These are phyloP conservation scores for Aspergillus avenaceus DNA, from an alignment of 495 filamentous ascomycete species.

Conservation along the genomic window DNA sequence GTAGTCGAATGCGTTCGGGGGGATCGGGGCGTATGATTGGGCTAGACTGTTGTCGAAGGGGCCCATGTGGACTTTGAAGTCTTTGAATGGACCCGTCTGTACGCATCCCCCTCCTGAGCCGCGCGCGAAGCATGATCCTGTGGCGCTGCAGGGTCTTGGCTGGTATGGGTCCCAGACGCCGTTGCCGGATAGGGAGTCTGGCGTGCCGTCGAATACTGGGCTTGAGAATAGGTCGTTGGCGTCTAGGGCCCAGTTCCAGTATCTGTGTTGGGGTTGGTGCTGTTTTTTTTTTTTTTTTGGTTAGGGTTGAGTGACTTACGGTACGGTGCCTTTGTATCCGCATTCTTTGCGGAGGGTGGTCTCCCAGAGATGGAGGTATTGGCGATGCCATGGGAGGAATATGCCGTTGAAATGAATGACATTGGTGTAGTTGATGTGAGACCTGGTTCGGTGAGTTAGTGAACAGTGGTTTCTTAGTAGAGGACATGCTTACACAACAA, in stretches of 20 bases:
- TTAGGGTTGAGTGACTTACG: constrained; percentile 11
- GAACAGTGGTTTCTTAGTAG: not conserved
- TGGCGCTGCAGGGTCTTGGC: constrained; percentile 10
- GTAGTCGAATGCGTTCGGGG: constrained; percentile 25
- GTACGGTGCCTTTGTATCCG: constrained; percentile 54
- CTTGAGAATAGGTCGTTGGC: constrained; percentile 29
- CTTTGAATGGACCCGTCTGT: constrained; percentile 52
- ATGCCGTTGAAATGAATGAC: constrained; percentile 29
- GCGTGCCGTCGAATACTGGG: constrained; percentile 44
- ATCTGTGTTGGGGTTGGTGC: constrained; percentile 21
- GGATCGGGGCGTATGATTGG: constrained; percentile 19
- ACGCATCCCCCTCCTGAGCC: constrained; percentile 65
- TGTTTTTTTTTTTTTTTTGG: not conserved
- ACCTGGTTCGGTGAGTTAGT: constrained; percentile 23
- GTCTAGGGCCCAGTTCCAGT: constrained; percentile 50
- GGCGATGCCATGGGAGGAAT: constrained; percentile 67
- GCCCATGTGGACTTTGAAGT: constrained; percentile 43
- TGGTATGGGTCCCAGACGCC: constrained; percentile 31
- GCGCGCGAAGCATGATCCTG: constrained; percentile 23
- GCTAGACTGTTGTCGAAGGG: constrained; percentile 33
- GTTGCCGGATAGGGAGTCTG: constrained; percentile 42
- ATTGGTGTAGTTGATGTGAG: constrained; percentile 47
- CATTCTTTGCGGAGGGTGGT: constrained; percentile 63
- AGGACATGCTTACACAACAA: constrained; percentile 43
- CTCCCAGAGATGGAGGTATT: constrained; percentile 58